Conservation (phyloP, 2,329 filamentous ascomycete genomes). For the Stachybotrys chartarum region DNA sequence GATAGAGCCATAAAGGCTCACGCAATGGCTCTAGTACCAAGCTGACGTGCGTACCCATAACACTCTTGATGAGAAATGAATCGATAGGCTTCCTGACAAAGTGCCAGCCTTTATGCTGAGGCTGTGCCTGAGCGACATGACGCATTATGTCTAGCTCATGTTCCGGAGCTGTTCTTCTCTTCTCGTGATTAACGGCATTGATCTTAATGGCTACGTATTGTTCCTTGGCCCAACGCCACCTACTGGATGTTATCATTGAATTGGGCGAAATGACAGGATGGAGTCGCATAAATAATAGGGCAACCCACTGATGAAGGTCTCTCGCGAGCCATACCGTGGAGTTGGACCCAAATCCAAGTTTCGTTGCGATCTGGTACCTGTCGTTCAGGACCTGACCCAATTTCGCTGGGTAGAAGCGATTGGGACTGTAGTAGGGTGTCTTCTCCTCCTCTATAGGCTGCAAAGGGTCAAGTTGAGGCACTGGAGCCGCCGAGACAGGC, state of each 20-base stretch:
- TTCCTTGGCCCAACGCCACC: too few relatives aligned
- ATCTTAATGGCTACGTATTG: background rate
- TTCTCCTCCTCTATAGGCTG: constrained; percentile 9
- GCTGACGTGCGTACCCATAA: constrained; percentile 7
- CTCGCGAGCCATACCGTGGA: constrained; percentile 16
- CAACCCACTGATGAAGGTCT: constrained; percentile 8
- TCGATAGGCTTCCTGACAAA: background rate
- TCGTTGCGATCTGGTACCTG: constrained; percentile 12
- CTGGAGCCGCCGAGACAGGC: too few relatives aligned
- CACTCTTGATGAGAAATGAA: constrained; percentile 6
- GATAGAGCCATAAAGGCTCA: constrained; percentile 16
- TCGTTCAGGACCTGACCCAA: constrained; percentile 9
- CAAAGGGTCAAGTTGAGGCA: too few relatives aligned
- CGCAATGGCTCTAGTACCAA: constrained; percentile 12
- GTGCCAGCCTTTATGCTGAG: background rate
- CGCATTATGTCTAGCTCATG: background rate
- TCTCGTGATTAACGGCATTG: background rate
- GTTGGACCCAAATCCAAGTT: constrained; percentile 11
- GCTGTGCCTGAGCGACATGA: background rate
- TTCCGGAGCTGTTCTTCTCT: background rate
- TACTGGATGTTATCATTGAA: too few relatives aligned
- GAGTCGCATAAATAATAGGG: background rate
- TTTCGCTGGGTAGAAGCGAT: constrained; percentile 9
- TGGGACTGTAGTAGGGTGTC: constrained; percentile 6
- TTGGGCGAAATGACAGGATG: too few relatives aligned